phyloP scores from a whole-genome alignment of 208 protist genomes.

The Trypanosoma boissoni region DNA sequence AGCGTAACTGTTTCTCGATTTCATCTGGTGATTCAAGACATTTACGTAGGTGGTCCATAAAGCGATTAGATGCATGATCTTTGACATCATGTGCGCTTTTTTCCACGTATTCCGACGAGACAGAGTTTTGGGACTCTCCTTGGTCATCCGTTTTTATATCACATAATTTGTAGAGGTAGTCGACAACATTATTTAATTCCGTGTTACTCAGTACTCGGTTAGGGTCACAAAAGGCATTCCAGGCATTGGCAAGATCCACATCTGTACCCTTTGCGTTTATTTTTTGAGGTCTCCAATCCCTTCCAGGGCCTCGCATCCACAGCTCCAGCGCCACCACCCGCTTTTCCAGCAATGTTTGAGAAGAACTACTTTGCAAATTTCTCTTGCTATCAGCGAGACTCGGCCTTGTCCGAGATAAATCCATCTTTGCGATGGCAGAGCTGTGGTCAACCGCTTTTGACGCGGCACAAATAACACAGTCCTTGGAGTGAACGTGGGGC shows the following conservation, averaged over 20 bases:
- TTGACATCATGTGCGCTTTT: too few relatives aligned
- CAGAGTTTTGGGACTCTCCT: too few relatives aligned
- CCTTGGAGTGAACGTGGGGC: slow-evolving; percentile 41
- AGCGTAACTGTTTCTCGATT: slow-evolving; percentile 46
- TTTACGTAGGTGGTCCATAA: slow-evolving; percentile 5
- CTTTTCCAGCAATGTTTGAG: slow-evolving; percentile 1
- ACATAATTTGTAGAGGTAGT: slow-evolving; percentile 24
- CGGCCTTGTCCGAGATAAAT: not conserved
- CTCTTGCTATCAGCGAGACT: not conserved
- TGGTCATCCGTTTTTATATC: slow-evolving; percentile 17
- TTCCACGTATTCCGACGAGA: too few relatives aligned
- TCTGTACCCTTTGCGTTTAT: not conserved
- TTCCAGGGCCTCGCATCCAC: slow-evolving; percentile 10
- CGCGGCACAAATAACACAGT: slow-evolving; percentile 42
- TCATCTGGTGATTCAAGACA: not conserved
- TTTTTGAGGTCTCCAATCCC: not conserved
- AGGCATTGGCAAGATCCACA: slow-evolving; percentile 10
- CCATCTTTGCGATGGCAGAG: not conserved
- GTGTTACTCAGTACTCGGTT: slow-evolving; percentile 13
- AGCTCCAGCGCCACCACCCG: slow-evolving; percentile 8
- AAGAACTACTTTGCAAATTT: not conserved
- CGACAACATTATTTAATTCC: slow-evolving; percentile 18
- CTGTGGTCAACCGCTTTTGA: not conserved
- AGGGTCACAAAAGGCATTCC: slow-evolving; percentile 25
- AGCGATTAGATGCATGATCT: slow-evolving; percentile 15